Evolutionary conservation across 2,329 filamentous ascomycete species (phyloP).

Genomic region (Endoconidiophora laricicola): DNA sequence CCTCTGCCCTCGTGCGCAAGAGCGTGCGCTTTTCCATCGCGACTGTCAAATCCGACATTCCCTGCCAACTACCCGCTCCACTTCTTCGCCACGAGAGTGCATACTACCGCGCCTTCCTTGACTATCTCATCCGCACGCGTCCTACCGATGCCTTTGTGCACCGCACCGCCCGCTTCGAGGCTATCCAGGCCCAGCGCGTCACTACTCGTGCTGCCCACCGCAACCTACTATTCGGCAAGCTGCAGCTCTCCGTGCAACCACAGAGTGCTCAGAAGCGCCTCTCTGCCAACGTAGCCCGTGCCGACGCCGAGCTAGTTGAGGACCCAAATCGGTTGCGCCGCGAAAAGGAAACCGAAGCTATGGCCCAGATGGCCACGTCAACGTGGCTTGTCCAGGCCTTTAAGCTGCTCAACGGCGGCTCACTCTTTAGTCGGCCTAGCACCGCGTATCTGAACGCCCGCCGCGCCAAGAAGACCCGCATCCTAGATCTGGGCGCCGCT

Average conservation of each 20-base stretch:
- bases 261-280: conserved; percentile 54
- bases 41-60: conserved; percentile 27
- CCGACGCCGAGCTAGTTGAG: conserved; percentile 49
- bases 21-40: conserved; percentile 56
- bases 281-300: conserved; percentile 56
- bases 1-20: conserved; percentile 28
- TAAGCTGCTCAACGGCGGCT: conserved; percentile 47
- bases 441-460: conserved; percentile 35
- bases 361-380: conserved; percentile 49
- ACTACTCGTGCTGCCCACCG: conserved; percentile 57
- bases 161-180: conserved; percentile 71
- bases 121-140: conserved; percentile 49
- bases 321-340: conserved; percentile 44
- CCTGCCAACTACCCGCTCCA: conserved; percentile 35
- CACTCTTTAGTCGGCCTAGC: conserved; percentile 45
- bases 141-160: conserved; percentile 68
- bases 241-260: conserved; percentile 54
- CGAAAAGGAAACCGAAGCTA: conserved; percentile 68
- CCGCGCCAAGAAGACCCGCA: conserved; percentile 32
- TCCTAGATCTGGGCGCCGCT: conserved; percentile 78
- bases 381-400: conserved; percentile 45
- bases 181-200: conserved; percentile 66
- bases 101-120: conserved; percentile 78
- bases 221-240: conserved; percentile 71
- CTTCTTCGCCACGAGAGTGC: conserved; percentile 50